Conservation (phyloP, 2,329 filamentous ascomycete species). For the Sclerotinia subarctica region DNA sequence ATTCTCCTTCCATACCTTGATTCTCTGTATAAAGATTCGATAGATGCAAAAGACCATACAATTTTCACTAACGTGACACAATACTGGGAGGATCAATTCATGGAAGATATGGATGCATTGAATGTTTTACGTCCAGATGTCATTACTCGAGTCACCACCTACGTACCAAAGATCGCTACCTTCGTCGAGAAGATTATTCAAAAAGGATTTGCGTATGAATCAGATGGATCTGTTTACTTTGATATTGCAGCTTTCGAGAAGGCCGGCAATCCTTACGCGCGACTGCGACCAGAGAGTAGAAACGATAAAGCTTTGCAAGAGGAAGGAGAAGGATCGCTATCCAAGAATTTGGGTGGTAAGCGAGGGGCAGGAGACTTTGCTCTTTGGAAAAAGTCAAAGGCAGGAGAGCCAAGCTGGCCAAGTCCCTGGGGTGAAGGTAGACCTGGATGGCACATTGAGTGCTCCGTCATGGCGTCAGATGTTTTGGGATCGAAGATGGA, state of each 20-base stretch:
- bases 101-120: slow-evolving; percentile 79
- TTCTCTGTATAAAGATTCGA: slow-evolving; percentile 58
- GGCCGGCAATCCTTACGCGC: slow-evolving; percentile 79
- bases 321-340: slow-evolving; percentile 84
- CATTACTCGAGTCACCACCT: slow-evolving; percentile 88
- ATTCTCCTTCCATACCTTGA: slow-evolving; percentile 83
- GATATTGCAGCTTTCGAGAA: slow-evolving; percentile 50
- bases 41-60: slow-evolving; percentile 59
- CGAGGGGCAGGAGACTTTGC: slow-evolving; percentile 81
- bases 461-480: slow-evolving; percentile 91
- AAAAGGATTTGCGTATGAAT: slow-evolving; percentile 80
- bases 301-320: slow-evolving; percentile 80
- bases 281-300: slow-evolving; percentile 79
- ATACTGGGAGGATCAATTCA: slow-evolving; percentile 83
- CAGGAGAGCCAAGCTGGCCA: slow-evolving; percentile 86
- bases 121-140: slow-evolving; percentile 82
- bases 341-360: slow-evolving; percentile 50
- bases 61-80: slow-evolving; percentile 86
- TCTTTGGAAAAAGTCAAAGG: slow-evolving; percentile 88
- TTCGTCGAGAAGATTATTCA: slow-evolving; percentile 74
- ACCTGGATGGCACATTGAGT: slow-evolving; percentile 97
- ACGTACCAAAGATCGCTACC: slow-evolving; percentile 78
- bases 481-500: slow-evolving; percentile 83
- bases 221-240: slow-evolving; percentile 61
- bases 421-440: slow-evolving; percentile 84